Conservation (phyloP, 306 rosid genomes). For the Clitoria ternatea region DNA sequence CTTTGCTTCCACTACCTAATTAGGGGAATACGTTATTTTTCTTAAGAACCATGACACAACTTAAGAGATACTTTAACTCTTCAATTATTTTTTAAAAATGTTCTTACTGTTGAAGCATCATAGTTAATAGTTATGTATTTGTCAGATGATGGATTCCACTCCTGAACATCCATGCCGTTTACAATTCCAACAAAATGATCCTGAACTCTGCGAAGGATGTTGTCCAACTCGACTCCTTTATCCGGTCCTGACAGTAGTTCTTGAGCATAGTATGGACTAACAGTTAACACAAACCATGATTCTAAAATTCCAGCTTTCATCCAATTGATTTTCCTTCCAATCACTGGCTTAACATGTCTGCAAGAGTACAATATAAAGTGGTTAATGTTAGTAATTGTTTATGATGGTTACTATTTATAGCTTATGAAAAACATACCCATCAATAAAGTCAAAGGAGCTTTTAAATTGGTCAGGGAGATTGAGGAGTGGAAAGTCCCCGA, state of each 20-base stretch:
- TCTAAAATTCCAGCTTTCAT: slow-evolving; percentile 73
- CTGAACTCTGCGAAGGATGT: slow-evolving; percentile 40
- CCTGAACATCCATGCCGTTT: slow-evolving; percentile 93
- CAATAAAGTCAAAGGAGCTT: slow-evolving; percentile 78
- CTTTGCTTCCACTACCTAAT: slow-evolving; percentile 67
- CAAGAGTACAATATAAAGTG: slow-evolving; percentile 5
- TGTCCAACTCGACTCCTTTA: slow-evolving; percentile 66
- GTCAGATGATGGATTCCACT: slow-evolving; percentile 79
- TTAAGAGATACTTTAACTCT: background rate
- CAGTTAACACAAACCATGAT: slow-evolving; percentile 57
- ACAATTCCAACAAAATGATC: slow-evolving; percentile 47
- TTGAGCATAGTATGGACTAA: slow-evolving; percentile 71
- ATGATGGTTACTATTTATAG: background rate
- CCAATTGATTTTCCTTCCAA: slow-evolving; percentile 81
- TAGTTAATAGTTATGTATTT: slow-evolving; percentile 52
- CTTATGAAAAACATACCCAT: slow-evolving; percentile 48
- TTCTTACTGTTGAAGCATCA: slow-evolving; percentile 53
- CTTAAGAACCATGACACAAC: background rate
- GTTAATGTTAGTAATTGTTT: background rate
- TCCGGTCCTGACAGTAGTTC: slow-evolving; percentile 61
- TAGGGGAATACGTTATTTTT: background rate
- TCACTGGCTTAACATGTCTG: slow-evolving; percentile 56
- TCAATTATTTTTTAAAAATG: background rate
- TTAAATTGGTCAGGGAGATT: slow-evolving; percentile 54
- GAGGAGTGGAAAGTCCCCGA: slow-evolving; percentile 48